phyloP scores from a whole-genome alignment of 495 filamentous ascomycete species.

The Tuber aestivum region DNA sequence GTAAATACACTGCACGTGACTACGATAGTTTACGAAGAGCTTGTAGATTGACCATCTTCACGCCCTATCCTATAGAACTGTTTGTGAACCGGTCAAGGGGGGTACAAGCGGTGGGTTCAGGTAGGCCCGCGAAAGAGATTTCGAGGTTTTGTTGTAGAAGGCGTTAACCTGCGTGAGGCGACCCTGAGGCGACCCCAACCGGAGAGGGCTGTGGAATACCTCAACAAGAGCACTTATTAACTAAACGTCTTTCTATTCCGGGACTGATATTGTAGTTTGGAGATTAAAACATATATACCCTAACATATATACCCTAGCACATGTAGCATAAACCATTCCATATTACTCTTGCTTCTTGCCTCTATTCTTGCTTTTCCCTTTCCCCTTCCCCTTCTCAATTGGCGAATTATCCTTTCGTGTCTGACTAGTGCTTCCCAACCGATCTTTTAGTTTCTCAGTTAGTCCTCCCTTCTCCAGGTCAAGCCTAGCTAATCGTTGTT shows the following conservation, averaged over 20 bases:
- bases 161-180: not conserved
- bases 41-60: not conserved
- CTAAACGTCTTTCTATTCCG: not conserved
- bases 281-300: not conserved
- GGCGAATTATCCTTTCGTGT: not conserved
- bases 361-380: slow-evolving; percentile 12
- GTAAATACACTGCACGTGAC: not conserved
- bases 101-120: not conserved
- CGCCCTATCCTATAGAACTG: not conserved
- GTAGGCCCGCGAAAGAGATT: not conserved
- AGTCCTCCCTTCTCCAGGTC: slow-evolving; percentile 33
- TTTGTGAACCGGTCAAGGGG: not conserved
- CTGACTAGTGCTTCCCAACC: slow-evolving; percentile 12
- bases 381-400: not conserved
- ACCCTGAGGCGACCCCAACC: not conserved
- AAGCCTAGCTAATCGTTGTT: slow-evolving; percentile 11
- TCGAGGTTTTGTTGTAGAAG: not conserved
- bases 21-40: not conserved
- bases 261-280: not conserved
- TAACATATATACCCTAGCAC: not conserved
- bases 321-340: not conserved
- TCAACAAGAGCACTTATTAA: not conserved
- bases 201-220: not conserved
- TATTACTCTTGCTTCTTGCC: not conserved
- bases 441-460: slow-evolving; percentile 18